Conservation (phyloP, 1,284 basidiomycete species). For the Cryptococcus jaspeensis region DNA sequence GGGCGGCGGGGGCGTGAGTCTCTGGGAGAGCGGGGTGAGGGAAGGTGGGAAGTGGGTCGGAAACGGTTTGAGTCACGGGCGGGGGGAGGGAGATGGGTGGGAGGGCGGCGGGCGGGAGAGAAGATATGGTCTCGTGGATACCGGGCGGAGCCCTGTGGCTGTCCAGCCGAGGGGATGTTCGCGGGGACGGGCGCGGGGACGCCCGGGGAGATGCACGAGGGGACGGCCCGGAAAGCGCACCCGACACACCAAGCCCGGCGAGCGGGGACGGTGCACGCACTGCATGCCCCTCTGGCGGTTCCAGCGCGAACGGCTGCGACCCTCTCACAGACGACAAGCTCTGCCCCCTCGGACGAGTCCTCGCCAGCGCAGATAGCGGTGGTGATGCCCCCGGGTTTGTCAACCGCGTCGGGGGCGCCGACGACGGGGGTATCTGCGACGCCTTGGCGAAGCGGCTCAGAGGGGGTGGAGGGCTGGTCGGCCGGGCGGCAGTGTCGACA, state of each 20-base stretch:
- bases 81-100: slow-evolving; percentile 25
- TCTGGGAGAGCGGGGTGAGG: not conserved
- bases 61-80: slow-evolving; percentile 5
- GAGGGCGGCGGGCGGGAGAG: no score
- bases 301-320: not conserved
- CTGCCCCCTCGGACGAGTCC: slow-evolving; percentile 16
- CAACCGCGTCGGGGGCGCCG: slow-evolving; percentile 2
- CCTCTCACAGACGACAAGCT: slow-evolving; percentile 10
- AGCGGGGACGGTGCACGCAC: not conserved
- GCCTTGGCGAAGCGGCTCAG: no score
- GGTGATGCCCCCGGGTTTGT: slow-evolving; percentile 10
- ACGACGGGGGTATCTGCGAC: not conserved
- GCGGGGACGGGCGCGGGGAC: not conserved
- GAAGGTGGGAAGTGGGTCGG: not conserved
- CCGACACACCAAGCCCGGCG: not conserved
- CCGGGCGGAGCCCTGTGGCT: not conserved
- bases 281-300: not conserved
- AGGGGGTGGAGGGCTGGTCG: not conserved
- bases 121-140: not conserved
- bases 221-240: no score
- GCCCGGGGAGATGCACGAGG: not conserved
- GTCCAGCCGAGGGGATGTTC: not conserved
- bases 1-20: not conserved
- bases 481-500: not conserved
- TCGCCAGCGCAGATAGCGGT: slow-evolving; percentile 9